Evolutionary conservation across 352 stramenopile species (phyloP), one percentile per base, ranked within the genome.

Genomic region (Pythium periplocum): DNA sequence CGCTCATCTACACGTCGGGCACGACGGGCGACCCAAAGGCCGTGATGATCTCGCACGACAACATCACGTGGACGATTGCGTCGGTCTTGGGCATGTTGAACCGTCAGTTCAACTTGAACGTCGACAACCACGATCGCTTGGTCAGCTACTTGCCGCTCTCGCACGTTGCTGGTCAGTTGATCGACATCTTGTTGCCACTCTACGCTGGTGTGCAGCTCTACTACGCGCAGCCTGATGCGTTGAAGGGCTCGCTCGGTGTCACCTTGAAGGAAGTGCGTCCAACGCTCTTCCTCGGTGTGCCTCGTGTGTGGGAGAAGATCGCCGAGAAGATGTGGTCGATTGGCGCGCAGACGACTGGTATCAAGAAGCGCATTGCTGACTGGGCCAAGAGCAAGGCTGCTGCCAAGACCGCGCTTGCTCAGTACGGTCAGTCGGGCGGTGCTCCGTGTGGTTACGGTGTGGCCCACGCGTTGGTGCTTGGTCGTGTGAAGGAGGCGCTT

Each of bases 11-110:
- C 76, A 98, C 93, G 51, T 97, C 86, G 33, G 95, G 95, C 57
- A 98, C 93, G 56, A 98, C 95, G 12, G 89, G 95, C 34, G 68
- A 87, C 57, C 95, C 95, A n/a, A 98, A 98, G 74, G 93, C 89
- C 31, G 95, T 98, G 32, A 98, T 98, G 93, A 92, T 98, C 55
- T 96, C 85, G 45, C 89, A 98, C 75, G 92, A 98, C 71, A 98
- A 98, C 66, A 71, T 98, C 9, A 81, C 81, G 4, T 96, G 83
- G 84, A 96, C 83, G 26, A 83, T 90, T 47, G 51, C 65, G 39
- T 79, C 68, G 45, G 77, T 94, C 53, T 52, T 86, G 2, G 59
- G 49, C 35, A 82, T 86, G 70, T 67, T 92, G 42, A 73, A 86
- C 55, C 66, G 62, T 40, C 75, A 82, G 55, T 81, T 82, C 49